A percentile compares a stretch with the other conserved stretches of the same genome.
Evolutionary conservation across 768 basidiomycete genomes (phyloP).

Genomic region (Termitomyces eurrhizus): DNA sequence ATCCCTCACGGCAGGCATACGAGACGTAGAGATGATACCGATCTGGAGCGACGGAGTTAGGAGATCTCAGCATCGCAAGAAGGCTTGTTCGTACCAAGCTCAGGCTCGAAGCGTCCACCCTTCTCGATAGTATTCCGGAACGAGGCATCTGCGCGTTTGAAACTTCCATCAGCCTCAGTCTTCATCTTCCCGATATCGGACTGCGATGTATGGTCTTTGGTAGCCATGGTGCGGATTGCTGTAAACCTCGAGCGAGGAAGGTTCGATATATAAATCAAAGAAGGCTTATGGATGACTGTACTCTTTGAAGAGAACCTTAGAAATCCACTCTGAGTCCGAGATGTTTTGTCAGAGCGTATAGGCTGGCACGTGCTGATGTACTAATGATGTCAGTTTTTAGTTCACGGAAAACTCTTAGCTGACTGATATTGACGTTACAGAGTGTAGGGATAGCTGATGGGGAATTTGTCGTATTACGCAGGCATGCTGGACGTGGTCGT

Average conservation of each 20-base stretch:
- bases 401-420: neutral
- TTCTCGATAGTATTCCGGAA: conserved; percentile 56
- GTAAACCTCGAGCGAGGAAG: neutral
- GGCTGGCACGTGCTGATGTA: neutral
- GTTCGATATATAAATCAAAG: neutral
- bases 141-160: conserved; percentile 47
- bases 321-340: neutral
- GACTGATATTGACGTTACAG: neutral
- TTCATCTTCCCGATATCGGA: conserved; percentile 51
- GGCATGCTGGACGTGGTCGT: neutral
- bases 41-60: conserved; percentile 34
- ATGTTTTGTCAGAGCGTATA: neutral
- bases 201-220: conserved; percentile 31
- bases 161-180: conserved; percentile 45
- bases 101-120: conserved; percentile 65
- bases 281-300: conserved; percentile 1
- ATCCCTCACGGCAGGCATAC: conserved; percentile 79
- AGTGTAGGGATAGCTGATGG: neutral
- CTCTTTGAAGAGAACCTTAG: conserved; percentile 6
- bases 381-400: neutral
- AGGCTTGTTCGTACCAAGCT: conserved; percentile 55
- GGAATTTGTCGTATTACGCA: neutral
- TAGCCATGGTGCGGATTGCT: conserved; percentile 13
- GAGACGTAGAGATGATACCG: conserved; percentile 93
- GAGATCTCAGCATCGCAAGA: neutral